Evolutionary conservation across 768 basidiomycete species (phyloP), one percentile per base, ranked within the genome.

Genomic region (Leccinellum albellum): DNA sequence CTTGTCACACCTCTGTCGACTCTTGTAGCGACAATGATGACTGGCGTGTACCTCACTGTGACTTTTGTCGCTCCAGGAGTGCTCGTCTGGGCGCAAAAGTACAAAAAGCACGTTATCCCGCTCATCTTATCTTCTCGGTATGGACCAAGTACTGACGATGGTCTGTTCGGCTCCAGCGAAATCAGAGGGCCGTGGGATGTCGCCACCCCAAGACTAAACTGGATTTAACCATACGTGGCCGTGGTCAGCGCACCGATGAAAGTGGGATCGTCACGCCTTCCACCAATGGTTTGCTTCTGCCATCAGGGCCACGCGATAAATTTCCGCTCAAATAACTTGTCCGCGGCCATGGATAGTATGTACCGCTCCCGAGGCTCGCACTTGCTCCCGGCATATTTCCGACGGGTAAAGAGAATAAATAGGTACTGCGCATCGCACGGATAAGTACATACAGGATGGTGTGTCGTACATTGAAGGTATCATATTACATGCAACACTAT

Each of bases 171-270:
- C 63, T 53, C n/a, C 66, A 94, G 91, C 71, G 90, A 92, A 74
- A 87, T 94, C 70, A 82, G 89, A 58, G 92, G 92, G 9, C 88
- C 91, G 60, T 94, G 92, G 92, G 92, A 94, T 70, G 88, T 89
- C 26, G 91, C 91, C 28, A 81, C 86, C 62, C 91, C 91, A 33
- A 84, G 82, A 72, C 74, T 86, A 47, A 82, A 83, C 67, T 82
- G 71, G 66, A 62, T 57, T 58, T 68, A 60, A 56, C 57, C 50
- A 37, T 56, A n/a, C 50, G 47, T 50, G 40, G 51, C 64, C 67
- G 67, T 70, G 71, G 65, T 50, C 55, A 55, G 53, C 55, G 51
- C 56, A 64, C 60, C 54, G 64, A 67, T 62, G 69, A 61, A 62
- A 65, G 64, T 51, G 52, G 55, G 67, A 71, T 66, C 61, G 63